Evolutionary conservation across 495 filamentous ascomycete genomes (phyloP).

Genomic region (Pyronema omphalodes): DNA sequence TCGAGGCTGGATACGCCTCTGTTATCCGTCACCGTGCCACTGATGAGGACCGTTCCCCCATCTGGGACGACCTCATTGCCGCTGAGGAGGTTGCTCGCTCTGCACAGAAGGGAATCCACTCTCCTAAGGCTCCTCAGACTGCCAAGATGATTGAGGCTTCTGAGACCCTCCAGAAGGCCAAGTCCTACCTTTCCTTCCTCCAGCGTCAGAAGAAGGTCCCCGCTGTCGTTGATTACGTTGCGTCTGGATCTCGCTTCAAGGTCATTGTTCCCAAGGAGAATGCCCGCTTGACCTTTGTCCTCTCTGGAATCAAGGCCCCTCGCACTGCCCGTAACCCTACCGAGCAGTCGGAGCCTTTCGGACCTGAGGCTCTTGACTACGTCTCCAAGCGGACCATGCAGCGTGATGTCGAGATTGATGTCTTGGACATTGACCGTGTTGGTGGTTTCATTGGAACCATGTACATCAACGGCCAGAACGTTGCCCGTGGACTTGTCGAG

Average conservation of each 20-base stretch:
- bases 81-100: conserved; percentile 78
- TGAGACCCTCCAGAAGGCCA: conserved; percentile 83
- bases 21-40: conserved; percentile 88
- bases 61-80: conserved; percentile 80
- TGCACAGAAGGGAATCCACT: conserved; percentile 75
- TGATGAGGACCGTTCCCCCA: conserved; percentile 75
- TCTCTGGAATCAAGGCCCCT: conserved; percentile 86
- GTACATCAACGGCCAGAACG: conserved; percentile 87
- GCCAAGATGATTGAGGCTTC: conserved; percentile 77
- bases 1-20: conserved; percentile 79
- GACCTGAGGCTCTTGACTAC: conserved; percentile 82
- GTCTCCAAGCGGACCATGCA: conserved; percentile 77
- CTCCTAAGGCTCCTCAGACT: conserved; percentile 57
- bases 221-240: conserved; percentile 90
- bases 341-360: conserved; percentile 82
- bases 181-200: conserved; percentile 70
- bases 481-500: conserved; percentile 83
- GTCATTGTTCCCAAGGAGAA: conserved; percentile 83
- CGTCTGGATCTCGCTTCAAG: conserved; percentile 84
- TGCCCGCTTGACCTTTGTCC: conserved; percentile 84
- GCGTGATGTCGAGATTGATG: conserved; percentile 89
- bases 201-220: conserved; percentile 84
- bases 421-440: conserved; percentile 86
- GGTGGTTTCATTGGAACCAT: conserved; percentile 94
- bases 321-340: conserved; percentile 60